Evolutionary conservation across 192 early-diverging fungal species (phyloP).

Genomic region (Lobosporangium transversale): DNA sequence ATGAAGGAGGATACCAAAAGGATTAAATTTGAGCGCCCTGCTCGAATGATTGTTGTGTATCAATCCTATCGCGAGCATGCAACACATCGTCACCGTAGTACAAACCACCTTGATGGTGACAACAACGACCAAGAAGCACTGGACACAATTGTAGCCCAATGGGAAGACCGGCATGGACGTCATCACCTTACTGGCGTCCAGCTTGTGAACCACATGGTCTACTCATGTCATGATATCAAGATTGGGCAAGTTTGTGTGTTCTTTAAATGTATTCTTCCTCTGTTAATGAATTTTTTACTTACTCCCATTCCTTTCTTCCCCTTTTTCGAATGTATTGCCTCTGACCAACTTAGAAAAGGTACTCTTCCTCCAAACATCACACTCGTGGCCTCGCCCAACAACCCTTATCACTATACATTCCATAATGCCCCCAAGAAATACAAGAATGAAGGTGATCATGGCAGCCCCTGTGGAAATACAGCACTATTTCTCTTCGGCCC

Average conservation of each 20-base stretch:
- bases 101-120: background rate
- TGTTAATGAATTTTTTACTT: background rate
- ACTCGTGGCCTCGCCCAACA: constrained; percentile 24
- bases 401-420: constrained; percentile 44
- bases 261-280: background rate
- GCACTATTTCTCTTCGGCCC: constrained; percentile 40
- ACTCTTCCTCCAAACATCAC: constrained; percentile 30
- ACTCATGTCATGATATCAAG: constrained; percentile 48
- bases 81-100: background rate
- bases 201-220: constrained; percentile 31
- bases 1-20: constrained; percentile 30
- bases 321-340: background rate
- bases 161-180: constrained; percentile 19
- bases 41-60: constrained; percentile 27
- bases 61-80: constrained; percentile 25
- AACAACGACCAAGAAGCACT: constrained; percentile 18
- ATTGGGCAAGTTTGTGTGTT: constrained; percentile 21
- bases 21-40: constrained; percentile 31
- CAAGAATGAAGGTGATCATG: constrained; percentile 27
- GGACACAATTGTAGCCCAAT: constrained; percentile 38
- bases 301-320: background rate
- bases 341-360: background rate
- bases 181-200: constrained; percentile 40
- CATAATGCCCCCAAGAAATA: constrained; percentile 38
- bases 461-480: constrained; percentile 42